These are phyloP conservation scores for Cryphonectria nitschkei DNA, from an alignment of 2,329 filamentous ascomycete species.

Conservation along the genomic window DNA sequence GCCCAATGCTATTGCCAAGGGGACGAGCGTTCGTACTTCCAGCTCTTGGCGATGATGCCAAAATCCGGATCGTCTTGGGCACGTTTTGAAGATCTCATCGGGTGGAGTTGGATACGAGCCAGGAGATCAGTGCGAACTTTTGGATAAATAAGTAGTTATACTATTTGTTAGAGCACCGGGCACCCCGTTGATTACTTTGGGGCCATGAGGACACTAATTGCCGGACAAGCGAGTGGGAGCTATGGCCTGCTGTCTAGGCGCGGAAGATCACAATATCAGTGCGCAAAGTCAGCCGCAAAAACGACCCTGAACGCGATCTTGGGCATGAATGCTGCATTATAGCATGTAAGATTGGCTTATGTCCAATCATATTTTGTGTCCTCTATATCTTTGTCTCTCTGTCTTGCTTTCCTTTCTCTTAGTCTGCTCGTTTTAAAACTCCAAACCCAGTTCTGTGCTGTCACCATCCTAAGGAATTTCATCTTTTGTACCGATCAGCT, in stretches of 20 bases:
- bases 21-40: not conserved
- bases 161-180: not conserved
- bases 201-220: not conserved
- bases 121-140: not conserved
- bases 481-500: not conserved
- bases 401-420: too few relatives aligned
- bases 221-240: not conserved
- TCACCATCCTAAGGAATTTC: too few relatives aligned
- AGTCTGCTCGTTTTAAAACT: not conserved
- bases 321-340: too few relatives aligned
- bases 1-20: not conserved
- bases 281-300: not conserved
- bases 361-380: not conserved
- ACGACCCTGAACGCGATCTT: not conserved
- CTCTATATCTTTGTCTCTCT: not conserved
- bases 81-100: not conserved
- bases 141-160: not conserved
- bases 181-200: not conserved
- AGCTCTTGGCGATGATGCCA: not conserved
- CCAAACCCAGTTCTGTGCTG: not conserved
- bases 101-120: not conserved
- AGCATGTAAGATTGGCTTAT: not conserved
- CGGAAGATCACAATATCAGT: not conserved
- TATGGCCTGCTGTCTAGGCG: not conserved
- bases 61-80: not conserved